phyloP scores from a whole-genome alignment of 106 monocot species.

The Allium fistulosum region DNA sequence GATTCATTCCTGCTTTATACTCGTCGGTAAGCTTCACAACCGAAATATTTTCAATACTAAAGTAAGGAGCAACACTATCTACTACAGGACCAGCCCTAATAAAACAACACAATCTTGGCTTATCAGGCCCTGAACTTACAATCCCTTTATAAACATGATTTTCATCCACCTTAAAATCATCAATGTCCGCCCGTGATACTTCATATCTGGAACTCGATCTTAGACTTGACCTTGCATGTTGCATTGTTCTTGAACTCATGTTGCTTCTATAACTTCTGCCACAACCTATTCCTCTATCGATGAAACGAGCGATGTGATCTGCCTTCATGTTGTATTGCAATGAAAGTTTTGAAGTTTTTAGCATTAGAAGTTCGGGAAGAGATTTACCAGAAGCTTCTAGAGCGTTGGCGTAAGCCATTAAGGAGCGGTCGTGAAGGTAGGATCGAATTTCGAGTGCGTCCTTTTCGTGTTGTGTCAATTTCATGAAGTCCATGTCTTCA shows the following conservation, averaged over 20 bases:
- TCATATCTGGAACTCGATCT: not conserved
- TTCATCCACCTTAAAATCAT: conserved; percentile 17
- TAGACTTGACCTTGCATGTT: not conserved
- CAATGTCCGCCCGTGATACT: not conserved
- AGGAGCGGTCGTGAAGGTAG: conserved; percentile 12
- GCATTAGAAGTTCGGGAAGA: conserved; percentile 20
- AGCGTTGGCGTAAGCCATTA: conserved; percentile 34
- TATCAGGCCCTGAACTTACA: conserved; percentile 20
- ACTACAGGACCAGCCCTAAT: conserved; percentile 12
- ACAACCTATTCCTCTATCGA: conserved; percentile 1
- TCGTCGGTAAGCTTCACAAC: conserved; percentile 34
- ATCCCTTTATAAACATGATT: conserved; percentile 32
- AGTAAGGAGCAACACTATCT: conserved; percentile 23
- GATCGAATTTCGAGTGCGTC: conserved; percentile 34
- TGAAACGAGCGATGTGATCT: conserved; percentile 24
- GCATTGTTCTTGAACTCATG: not conserved
- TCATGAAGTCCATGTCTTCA: conserved; percentile 19
- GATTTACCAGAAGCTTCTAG: conserved; percentile 23
- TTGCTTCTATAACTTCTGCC: not conserved
- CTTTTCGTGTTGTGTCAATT: conserved; percentile 17
- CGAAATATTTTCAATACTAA: conserved; percentile 24
- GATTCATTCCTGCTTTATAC: conserved; percentile 23
- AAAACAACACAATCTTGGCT: conserved; percentile 19
- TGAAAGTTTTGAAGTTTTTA: conserved; percentile 16
- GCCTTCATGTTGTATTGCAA: conserved; percentile 27